Evolutionary conservation across 371 early-diverging fungal species (phyloP), one percentile per base, ranked within the genome.

Genomic region (Rhizopus sp.): DNA sequence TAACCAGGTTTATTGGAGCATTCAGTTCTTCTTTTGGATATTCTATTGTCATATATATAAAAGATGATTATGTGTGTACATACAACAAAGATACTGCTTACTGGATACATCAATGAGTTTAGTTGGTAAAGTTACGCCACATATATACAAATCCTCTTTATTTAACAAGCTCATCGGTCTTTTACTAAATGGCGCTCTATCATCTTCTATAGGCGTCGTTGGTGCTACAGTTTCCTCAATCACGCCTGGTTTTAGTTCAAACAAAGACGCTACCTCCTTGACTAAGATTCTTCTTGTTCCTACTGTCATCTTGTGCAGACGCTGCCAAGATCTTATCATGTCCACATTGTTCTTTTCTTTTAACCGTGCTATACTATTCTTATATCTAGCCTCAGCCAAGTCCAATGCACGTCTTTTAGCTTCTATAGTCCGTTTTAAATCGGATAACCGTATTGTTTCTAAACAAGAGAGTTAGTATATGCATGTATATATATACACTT

Each of bases 1-100:
- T 70, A 23, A 88, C 81, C 58, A 89, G 81, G n/a, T 90, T 89
- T 32, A 93, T 78, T 13, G 89, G 88, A 5, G 94, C 89, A 69
- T 93, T 93, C 46, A 93, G 77, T 59, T 89, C 89, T 67, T 93
- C 93, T 35, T 82, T 77, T 17, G 68, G 57, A n/a, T 66, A 72
- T 40, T 55, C 77, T 62, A 63, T 23, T 55, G 16, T 35, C 35
- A 61, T 52, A 45, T 60, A 33, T 67, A 61, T 39, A 8, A 41
- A 37, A 16, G 5, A 1, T 15, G 10, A 13, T 42, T 15, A n/a
- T 42, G 10, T 42, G n/a, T 15, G 10, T 42, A 1, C 15, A n/a
- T 15, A 10, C 4, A 10, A 5, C 15, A n/a, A 7, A 37, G 10
- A 37, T 37, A 37, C 12, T n/a, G 45, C 41, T 62, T 69, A 79